Conservation (phyloP, 2,329 filamentous ascomycete species). For the Hysterium pulicare region DNA sequence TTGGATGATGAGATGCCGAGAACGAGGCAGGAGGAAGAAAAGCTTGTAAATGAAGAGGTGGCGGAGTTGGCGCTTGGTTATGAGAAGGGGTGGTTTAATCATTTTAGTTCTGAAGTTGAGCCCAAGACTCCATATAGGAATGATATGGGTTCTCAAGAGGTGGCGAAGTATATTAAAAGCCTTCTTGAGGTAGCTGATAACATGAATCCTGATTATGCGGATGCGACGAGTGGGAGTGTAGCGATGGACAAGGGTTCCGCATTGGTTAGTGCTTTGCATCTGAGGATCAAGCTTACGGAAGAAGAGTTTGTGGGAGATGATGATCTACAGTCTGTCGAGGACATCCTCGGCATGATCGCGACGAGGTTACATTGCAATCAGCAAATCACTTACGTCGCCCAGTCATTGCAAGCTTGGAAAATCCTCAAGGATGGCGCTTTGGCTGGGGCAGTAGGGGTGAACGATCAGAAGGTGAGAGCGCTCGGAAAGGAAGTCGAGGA, state of each 20-base stretch:
- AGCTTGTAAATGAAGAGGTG: not conserved
- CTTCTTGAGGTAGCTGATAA: not conserved
- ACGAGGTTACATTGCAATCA: slow-evolving; percentile 5
- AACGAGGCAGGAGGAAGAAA: too few relatives aligned
- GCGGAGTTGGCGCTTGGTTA: not conserved
- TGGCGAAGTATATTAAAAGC: not conserved
- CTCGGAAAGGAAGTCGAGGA: slow-evolving; percentile 7
- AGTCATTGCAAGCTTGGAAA: slow-evolving; percentile 10
- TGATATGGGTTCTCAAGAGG: not conserved
- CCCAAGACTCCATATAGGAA: not conserved
- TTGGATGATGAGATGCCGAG: too few relatives aligned
- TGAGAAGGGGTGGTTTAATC: not conserved
- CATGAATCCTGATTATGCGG: not conserved
- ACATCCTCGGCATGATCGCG: slow-evolving; percentile 10
- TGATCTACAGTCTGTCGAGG: not conserved
- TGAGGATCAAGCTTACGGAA: not conserved
- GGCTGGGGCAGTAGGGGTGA: slow-evolving; percentile 5
- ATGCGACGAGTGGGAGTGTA: not conserved
- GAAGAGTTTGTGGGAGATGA: not conserved
- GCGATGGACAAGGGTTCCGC: slow-evolving; percentile 1
- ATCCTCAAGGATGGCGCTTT: slow-evolving; percentile 11
- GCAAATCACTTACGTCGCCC: slow-evolving; percentile 5
- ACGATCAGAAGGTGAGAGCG: slow-evolving; percentile 3
- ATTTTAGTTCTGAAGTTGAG: too few relatives aligned
- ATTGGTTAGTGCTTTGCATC: not conserved